Evolutionary conservation across 306 rosid species (phyloP).

Genomic region (Quercus agrifolia): DNA sequence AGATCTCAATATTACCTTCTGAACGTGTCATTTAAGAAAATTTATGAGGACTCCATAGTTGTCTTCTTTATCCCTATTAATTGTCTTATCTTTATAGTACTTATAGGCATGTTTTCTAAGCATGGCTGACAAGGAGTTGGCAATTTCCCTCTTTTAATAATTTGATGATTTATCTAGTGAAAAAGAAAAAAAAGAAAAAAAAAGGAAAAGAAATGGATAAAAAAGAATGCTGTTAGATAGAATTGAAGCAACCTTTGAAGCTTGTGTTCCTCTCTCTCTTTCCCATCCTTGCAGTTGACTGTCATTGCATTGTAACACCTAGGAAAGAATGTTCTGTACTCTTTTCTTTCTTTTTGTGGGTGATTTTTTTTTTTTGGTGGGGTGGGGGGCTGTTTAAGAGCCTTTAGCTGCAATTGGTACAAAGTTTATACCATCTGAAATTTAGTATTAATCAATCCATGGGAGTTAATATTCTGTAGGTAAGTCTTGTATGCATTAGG

Average conservation of each 20-base stretch:
- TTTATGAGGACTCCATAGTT: neutral
- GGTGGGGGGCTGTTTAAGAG: neutral
- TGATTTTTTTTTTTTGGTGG: too few species aligned
- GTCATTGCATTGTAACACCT: too few species aligned
- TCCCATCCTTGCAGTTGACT: too few species aligned
- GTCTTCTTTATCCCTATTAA: neutral
- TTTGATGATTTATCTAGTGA: neutral
- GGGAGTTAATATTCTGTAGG: neutral
- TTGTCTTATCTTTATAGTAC: neutral
- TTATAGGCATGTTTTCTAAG: neutral
- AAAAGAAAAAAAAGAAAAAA: neutral
- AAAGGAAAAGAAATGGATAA: neutral
- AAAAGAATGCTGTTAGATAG: neutral
- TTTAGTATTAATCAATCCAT: neutral
- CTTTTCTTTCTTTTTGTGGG: neutral
- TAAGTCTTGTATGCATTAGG: neutral
- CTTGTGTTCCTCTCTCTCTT: too few species aligned
- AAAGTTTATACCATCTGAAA: neutral
- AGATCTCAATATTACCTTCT: slow-evolving; percentile 18
- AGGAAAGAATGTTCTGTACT: too few species aligned
- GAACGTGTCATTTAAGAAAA: neutral
- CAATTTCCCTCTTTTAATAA: neutral
- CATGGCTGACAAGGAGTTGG: neutral
- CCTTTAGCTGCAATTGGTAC: neutral
- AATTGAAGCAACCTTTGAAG: neutral